Conservation (phyloP, 768 basidiomycete species). For the Trametes punicea region DNA sequence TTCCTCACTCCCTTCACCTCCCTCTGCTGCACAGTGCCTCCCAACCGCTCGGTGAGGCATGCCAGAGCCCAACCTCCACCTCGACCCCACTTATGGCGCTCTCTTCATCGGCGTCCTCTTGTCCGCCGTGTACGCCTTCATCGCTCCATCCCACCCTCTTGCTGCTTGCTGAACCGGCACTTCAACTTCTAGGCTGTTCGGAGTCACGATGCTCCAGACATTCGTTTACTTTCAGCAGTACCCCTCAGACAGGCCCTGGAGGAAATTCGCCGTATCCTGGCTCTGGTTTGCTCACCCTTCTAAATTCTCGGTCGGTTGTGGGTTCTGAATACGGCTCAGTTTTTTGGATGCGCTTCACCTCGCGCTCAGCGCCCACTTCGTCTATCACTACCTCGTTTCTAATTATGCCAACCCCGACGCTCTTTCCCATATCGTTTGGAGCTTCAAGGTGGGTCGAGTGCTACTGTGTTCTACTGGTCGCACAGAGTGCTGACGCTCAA, state of each 20-base stretch:
- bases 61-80: constrained; percentile 6
- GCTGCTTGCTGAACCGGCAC: not conserved
- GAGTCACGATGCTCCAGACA: constrained; percentile 20
- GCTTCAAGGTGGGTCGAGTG: constrained; percentile 17
- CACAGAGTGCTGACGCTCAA: too few species aligned
- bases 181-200: constrained; percentile 10
- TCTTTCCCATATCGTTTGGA: constrained; percentile 19
- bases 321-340: too few species aligned
- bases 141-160: not conserved
- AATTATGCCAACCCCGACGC: constrained; percentile 15
- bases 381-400: constrained; percentile 23
- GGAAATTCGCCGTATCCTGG: constrained; percentile 20
- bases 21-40: not conserved
- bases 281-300: constrained; percentile 13
- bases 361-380: constrained; percentile 19
- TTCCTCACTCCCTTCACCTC: not conserved
- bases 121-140: constrained; percentile 17
- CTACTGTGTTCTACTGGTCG: not conserved
- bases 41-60: not conserved
- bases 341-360: constrained; percentile 21
- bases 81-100: constrained; percentile 21
- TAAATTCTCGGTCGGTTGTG: not conserved
- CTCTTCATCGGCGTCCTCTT: constrained; percentile 20
- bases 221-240: constrained; percentile 22
- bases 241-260: constrained; percentile 16